phyloP scores from a whole-genome alignment of 805 yeast species.

The Myxozyma geophila region DNA sequence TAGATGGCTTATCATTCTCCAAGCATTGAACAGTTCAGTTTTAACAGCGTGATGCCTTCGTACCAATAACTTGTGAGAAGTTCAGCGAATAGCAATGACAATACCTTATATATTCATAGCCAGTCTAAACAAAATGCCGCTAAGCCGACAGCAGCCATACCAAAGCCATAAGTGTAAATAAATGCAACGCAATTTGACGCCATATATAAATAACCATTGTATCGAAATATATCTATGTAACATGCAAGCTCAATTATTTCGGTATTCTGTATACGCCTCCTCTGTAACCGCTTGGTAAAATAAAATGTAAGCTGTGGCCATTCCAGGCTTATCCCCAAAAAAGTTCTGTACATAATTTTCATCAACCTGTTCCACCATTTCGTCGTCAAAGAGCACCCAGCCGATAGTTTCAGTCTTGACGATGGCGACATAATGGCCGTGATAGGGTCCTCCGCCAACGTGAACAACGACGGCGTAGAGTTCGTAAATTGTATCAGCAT shows the following conservation, averaged over 20 bases:
- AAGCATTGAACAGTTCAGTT: too few relatives aligned
- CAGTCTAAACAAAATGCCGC: too few relatives aligned
- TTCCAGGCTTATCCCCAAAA: constrained; percentile 84
- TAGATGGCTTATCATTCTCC: background rate
- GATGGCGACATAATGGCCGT: constrained; percentile 91
- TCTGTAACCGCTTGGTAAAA: constrained; percentile 71
- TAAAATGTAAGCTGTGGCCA: constrained; percentile 89
- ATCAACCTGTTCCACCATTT: constrained; percentile 85
- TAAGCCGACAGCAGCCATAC: background rate
- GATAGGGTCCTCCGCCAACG: constrained; percentile 97
- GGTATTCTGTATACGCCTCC: constrained; percentile 2
- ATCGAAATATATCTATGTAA: background rate
- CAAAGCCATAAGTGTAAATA: background rate
- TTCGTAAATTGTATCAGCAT: constrained; percentile 70
- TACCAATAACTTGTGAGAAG: too few relatives aligned
- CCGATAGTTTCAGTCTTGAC: constrained; percentile 78
- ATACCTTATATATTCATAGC: too few relatives aligned
- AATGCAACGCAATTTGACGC: too few relatives aligned
- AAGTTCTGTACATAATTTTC: constrained; percentile 82
- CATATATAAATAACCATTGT: too few relatives aligned
- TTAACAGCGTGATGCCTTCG: too few relatives aligned
- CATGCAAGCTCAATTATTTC: constrained; percentile 9
- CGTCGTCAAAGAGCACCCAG: constrained; percentile 95
- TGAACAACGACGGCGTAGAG: constrained; percentile 87
- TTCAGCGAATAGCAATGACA: too few relatives aligned